phyloP scores from a whole-genome alignment of 2,329 filamentous ascomycete species.

The Ophiostoma populinum region DNA sequence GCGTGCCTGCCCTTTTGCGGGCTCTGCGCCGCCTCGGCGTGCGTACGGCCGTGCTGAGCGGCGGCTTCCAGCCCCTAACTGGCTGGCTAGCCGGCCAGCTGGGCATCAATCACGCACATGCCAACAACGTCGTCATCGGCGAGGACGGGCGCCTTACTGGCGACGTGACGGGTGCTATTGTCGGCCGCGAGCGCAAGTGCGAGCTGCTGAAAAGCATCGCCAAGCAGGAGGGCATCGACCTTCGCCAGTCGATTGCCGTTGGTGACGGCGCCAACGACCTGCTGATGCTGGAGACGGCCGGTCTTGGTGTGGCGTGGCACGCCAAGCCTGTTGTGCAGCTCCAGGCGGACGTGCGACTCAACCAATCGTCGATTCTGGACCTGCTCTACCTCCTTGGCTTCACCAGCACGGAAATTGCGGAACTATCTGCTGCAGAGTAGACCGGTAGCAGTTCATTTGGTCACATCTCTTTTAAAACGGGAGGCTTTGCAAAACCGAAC shows the following conservation, averaged over 20 bases:
- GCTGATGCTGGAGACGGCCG: constrained; percentile 60
- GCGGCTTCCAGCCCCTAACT: constrained; percentile 80
- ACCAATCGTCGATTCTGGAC: constrained; percentile 52
- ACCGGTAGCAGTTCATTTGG: not conserved
- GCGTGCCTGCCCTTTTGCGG: constrained; percentile 56
- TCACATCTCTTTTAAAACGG: too few relatives aligned
- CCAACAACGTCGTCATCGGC: constrained; percentile 63
- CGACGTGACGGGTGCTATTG: constrained; percentile 53
- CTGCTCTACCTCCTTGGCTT: constrained; percentile 61
- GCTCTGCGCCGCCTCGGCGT: constrained; percentile 64
- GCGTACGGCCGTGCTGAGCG: constrained; percentile 79
- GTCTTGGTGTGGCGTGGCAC: constrained; percentile 67
- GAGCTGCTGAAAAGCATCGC: constrained; percentile 57
- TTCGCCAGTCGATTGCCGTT: constrained; percentile 54
- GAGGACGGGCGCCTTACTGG: constrained; percentile 46
- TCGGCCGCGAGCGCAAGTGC: constrained; percentile 59
- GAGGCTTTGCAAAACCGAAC: too few relatives aligned
- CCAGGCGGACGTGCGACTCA: constrained; percentile 55
- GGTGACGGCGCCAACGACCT: constrained; percentile 75
- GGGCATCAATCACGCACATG: constrained; percentile 74
- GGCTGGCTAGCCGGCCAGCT: constrained; percentile 68
- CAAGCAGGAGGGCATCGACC: constrained; percentile 42
- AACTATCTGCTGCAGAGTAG: constrained; percentile 6
- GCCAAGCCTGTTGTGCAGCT: constrained; percentile 70
- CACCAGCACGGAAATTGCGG: constrained; percentile 41